Base-by-base conservation (phyloP, 2,329 filamentous ascomycete genomes). In the Cercospora janseana region DNA sequence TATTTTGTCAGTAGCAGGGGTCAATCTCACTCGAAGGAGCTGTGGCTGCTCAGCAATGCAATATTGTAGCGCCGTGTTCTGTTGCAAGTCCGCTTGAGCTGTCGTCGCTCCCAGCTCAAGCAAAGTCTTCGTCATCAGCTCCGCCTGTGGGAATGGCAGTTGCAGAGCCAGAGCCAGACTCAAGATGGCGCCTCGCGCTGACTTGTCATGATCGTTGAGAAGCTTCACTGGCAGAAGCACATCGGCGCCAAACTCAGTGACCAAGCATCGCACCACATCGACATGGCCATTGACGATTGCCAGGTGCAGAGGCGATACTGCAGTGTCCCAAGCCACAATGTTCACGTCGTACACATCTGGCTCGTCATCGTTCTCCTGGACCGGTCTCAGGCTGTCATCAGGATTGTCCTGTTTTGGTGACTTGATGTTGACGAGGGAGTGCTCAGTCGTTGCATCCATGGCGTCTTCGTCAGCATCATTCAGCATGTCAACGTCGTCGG, bases 321-420 rank as follows among this genome's bases (percentile, higher is more conserved):
- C 81, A 4, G 77, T 79, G 60, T 94, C 88, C 89, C 89, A 95
- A 1, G 87, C 81, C n/a, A 87, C 65, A 1, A 86, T 79, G 57
- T 94, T 84, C 52, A 91, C 77, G 58, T 93, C 82, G 66, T 87
- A 92, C 45, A 91, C 79, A 67, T 95, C 88, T 1, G 88, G 87
- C 15, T 87, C 85, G 7, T 85, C 78, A 1, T 82, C 75, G 13
- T 79, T 77, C 1, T 81, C 76, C 16, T 79, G 73, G 5, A 16
- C 38, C 10, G 23, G n/a, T 26, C 75, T 72, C 1, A 76, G 60
- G 7, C 67, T 69, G 1, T 77, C 72, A 23, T 76, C 70, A 1
- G 67, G n/a, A 28, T 12, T 46, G 12, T 47, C 37, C 4, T 34
- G 35, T 18, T 16, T 15, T 9, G 38, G 43, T 1, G 49, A 18